These are phyloP conservation scores for Saccharomycopsis sp. DNA, from an alignment of 805 yeast species.

Conservation along the genomic window DNA sequence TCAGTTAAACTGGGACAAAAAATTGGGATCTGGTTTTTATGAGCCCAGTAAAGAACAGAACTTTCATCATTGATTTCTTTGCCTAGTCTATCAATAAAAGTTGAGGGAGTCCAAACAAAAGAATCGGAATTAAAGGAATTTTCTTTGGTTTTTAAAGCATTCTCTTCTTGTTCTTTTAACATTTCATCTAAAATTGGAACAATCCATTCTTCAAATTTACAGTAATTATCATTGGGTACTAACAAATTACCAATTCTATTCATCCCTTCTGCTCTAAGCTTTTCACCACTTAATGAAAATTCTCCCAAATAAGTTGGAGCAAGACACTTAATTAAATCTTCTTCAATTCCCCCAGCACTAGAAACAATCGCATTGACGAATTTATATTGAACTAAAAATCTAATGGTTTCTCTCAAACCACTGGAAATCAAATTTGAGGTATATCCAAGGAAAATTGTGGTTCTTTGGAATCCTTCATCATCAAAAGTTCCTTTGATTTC, in stretches of 20 bases:
- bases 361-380: conserved; percentile 93
- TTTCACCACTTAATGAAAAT: conserved; percentile 69
- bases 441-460: conserved; percentile 92
- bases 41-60: conserved; percentile 95
- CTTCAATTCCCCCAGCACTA: conserved; percentile 98
- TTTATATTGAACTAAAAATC: conserved; percentile 85
- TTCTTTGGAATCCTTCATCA: conserved; percentile 64
- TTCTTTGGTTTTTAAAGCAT: conserved; percentile 40
- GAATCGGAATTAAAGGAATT: conserved; percentile 45
- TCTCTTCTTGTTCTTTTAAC: conserved; percentile 77
- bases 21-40: conserved; percentile 90
- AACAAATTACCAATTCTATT: conserved; percentile 95
- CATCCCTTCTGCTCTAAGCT: conserved; percentile 88
- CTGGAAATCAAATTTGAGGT: conserved; percentile 94
- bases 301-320: conserved; percentile 97
- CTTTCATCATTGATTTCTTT: conserved; percentile 90
- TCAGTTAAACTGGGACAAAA: conserved; percentile 98
- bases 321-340: conserved; percentile 89
- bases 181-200: conserved; percentile 84
- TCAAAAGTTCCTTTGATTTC: conserved; percentile 64
- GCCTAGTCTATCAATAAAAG: conserved; percentile 85
- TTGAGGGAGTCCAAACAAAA: conserved; percentile 91
- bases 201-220: conserved; percentile 97
- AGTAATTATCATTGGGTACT: conserved; percentile 97
- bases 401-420: conserved; percentile 84